Evolutionary conservation across 371 early-diverging fungal species (phyloP), one percentile per base, ranked within the genome.

Genomic region (Lichtheimia ornata): DNA sequence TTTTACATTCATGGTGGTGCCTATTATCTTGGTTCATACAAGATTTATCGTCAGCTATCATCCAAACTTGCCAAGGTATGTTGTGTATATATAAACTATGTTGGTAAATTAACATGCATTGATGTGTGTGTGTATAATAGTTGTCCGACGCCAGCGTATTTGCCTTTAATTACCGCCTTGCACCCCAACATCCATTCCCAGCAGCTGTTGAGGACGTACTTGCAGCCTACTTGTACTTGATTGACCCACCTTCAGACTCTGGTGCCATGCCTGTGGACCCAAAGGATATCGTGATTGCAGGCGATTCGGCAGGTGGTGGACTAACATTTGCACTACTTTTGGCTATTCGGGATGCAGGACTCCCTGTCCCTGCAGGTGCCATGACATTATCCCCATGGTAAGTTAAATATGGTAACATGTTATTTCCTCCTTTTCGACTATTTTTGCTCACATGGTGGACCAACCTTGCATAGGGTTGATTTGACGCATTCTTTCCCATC

Each of bases 171-270:
- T 94, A 95, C 71, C 81, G 94, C 17, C 70, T 93, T 27, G 91
- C 93, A 0, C 97, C 97, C 0, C 89, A 92, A 41, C 67, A 84
- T 56, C 87, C 92, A 12, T 95, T 94, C 63, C 97, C 97, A 1
- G 79, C 85, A 24, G 91, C 90, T 11, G 73, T 96, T 7, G 87
- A 90, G 53, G 95, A 95, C 75, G 89, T 85, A 41, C 74, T 91
- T 25, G 79, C 88, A 20, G 87, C 91, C 0, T 95, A 92, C 63
- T 55, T 84, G 43, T 83, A 85, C 56, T 71, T 97, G 40, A 72
- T 88, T 30, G 76, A 84, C 22, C 86, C 87, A 1, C 77, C 77
- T 2, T 70, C 76, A 25, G 65, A 62, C 3, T 69, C 77, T 22
- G 64, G 63, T 4, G 49, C 55, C 22, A 65, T 68, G 0, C 81